Percentiles rank a stretch among this genome's conserved stretches.
Conservation (phyloP, 164 flowering plant genomes). For the Warburgia ugandensis region DNA sequence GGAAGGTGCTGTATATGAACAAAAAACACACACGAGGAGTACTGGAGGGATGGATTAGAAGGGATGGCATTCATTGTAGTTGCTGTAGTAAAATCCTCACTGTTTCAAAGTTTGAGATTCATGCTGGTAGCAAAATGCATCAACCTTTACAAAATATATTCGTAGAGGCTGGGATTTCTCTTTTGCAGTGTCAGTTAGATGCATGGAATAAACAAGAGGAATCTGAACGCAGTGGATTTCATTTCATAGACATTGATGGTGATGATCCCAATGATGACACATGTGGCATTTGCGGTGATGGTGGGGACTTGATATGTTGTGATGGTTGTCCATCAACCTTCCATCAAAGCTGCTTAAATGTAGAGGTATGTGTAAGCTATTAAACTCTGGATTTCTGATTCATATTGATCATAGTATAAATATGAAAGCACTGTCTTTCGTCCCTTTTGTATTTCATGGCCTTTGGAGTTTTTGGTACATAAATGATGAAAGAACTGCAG, state of each 20-base stretch:
- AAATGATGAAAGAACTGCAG: too few relatives aligned
- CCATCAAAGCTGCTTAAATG: slow-evolving; percentile 79
- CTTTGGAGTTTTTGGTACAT: too few relatives aligned
- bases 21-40: slow-evolving; percentile 46
- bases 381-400: neutral
- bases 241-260: slow-evolving; percentile 43
- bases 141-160: slow-evolving; percentile 74
- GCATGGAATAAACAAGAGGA: slow-evolving; percentile 81
- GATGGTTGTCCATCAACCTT: slow-evolving; percentile 98
- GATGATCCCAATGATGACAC: slow-evolving; percentile 99
- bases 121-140: slow-evolving; percentile 83
- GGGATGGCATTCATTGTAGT: slow-evolving; percentile 90
- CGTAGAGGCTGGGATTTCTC: slow-evolving; percentile 67
- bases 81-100: slow-evolving; percentile 91
- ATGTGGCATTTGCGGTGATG: slow-evolving; percentile 96
- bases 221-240: slow-evolving; percentile 40
- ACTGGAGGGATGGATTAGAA: slow-evolving; percentile 86
- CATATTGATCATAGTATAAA: neutral
- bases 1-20: slow-evolving; percentile 84
- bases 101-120: slow-evolving; percentile 89
- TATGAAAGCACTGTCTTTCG: too few relatives aligned
- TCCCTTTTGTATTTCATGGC: too few relatives aligned
- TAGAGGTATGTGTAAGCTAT: slow-evolving; percentile 42
- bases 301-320: slow-evolving; percentile 96
- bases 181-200: slow-evolving; percentile 73